Base-by-base conservation (phyloP, 176 grass and related monocot species). In the Calamus simplicifolius region DNA sequence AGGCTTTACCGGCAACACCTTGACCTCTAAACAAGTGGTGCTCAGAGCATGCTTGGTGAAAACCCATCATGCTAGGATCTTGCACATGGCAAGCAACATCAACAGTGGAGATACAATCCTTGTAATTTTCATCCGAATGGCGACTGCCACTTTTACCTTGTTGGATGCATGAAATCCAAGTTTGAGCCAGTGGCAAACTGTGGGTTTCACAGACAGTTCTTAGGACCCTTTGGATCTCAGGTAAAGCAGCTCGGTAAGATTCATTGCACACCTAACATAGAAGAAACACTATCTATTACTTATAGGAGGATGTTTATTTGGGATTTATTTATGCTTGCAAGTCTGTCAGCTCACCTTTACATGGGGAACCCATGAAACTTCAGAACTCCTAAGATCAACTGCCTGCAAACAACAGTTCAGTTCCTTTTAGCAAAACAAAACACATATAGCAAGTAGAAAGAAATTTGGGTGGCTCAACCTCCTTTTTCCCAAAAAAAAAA, bases 41-140 rank as follows among this genome's bases (percentile, higher is more conserved):
- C 59, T 99, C 94, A 0, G 94, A 93, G 73, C 94, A 99, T 54
- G 94, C 82, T 61, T 93, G 78, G 12, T 98, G 94, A 75, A 99
- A 99, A 19, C 64, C 72, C 5, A 61, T 10, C 65, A 89, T 67
- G 4, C 5, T 18, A 14, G 29, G 27, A 72, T 99, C 85, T 1
- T 57, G 70, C 29, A 93, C 29, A 26, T 85, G 93, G 48, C 75
- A 99, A 4, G 88, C 94, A 19, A 67, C 74, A 14, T 99, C 88
- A 8, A 93, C 59, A 19, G 88, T 93, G 13, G 94, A 99, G 29
- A 99, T 63, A 16, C 94, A 99, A 48, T 69, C 52, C 68, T 72
- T 85, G 73, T 72, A 68, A 18, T 75, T 93, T 25, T 99, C 94
- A 57, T 99, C 67, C 0, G 79, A 69, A 68, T 99, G 94, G 27